Evolutionary conservation across 106 monocot genomes (phyloP), one percentile per base, ranked within the genome.

Genomic region (Dioscorea alata): DNA sequence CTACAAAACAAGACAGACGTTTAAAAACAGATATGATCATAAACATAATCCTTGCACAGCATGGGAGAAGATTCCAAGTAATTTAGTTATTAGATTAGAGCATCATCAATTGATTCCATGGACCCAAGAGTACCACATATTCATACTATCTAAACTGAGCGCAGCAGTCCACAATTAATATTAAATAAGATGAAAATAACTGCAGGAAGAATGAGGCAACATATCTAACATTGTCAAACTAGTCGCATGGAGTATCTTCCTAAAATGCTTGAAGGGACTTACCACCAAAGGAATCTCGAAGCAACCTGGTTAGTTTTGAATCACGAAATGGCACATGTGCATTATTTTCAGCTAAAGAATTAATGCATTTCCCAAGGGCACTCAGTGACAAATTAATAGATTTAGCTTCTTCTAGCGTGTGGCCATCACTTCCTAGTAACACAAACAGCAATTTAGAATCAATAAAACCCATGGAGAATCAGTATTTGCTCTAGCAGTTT

Each of bases 201-300:
- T 42, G 10, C 28, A 28, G 1, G 42, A 42, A 42, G 42, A 42
- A 42, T 3, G 42, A 42, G 10, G 54, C 54, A 54, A 19, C 54
- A 54, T 54, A 50, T 4, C 42, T 42, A 42, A 42, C 42, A 1
- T 3, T 3, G 42, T 6, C 42, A 42, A 42, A 42, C 42, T 42
- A 42, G 10, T 42, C 42, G 6, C 6, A 42, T 6, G 42, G 6
- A 18, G 24, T 67, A 49, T 68, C 4, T 35, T 6, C 57, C 23
- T 13, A n/a, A 67, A 61, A 72, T 50, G 21, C 13, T 54, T 35
- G 22, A 63, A 62, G 9, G 31, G 6, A 61, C 78, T 77, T 60
- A 97, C 96, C 96, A 66, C 96, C 96, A 92, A 97, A 97, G 77
- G 96, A 97, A 86, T 97, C 96, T 78, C 86, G 79, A 80, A 97